phyloP scores from a whole-genome alignment of 2,329 filamentous ascomycete genomes.

The Graphilbum sp. region DNA sequence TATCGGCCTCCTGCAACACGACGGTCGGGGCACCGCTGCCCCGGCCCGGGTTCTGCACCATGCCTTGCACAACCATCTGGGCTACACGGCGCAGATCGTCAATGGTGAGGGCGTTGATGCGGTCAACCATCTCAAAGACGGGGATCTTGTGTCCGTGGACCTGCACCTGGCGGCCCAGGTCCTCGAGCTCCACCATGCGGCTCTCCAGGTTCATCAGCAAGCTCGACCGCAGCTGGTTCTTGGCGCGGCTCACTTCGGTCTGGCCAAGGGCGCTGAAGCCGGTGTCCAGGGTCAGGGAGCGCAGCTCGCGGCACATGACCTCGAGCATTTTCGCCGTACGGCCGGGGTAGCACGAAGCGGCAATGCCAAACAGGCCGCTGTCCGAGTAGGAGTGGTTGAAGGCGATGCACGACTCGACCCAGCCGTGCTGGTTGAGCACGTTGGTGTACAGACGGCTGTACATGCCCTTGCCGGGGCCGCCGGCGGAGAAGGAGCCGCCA shows the following conservation, averaged over 20 bases:
- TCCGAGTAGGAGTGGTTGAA: constrained; percentile 98
- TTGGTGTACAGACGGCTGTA: constrained; percentile 96
- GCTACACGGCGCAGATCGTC: constrained; percentile 72
- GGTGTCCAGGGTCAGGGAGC: constrained; percentile 56
- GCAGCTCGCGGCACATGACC: constrained; percentile 84
- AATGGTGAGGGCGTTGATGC: constrained; percentile 70
- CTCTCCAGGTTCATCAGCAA: constrained; percentile 96
- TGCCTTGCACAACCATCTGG: constrained; percentile 57
- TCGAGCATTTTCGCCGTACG: constrained; percentile 75
- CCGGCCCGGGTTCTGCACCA: constrained; percentile 54
- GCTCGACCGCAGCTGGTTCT: constrained; percentile 85
- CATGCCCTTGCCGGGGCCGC: constrained; percentile 97
- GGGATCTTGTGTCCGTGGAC: constrained; percentile 90
- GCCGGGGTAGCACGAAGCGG: constrained; percentile 65
- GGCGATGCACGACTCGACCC: constrained; percentile 88
- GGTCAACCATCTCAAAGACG: constrained; percentile 79
- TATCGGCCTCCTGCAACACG: constrained; percentile 79
- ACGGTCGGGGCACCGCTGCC: constrained; percentile 87
- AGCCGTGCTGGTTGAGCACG: constrained; percentile 91
- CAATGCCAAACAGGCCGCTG: constrained; percentile 87
- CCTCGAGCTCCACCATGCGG: constrained; percentile 93
- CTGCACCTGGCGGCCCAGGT: constrained; percentile 86
- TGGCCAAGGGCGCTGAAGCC: constrained; percentile 58
- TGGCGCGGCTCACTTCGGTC: constrained; percentile 75
- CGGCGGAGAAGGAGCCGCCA: constrained; percentile 90